Evolutionary conservation across 257 asterid species (phyloP), one percentile per base, ranked within the genome.

Genomic region (Leonotis leonurus): DNA sequence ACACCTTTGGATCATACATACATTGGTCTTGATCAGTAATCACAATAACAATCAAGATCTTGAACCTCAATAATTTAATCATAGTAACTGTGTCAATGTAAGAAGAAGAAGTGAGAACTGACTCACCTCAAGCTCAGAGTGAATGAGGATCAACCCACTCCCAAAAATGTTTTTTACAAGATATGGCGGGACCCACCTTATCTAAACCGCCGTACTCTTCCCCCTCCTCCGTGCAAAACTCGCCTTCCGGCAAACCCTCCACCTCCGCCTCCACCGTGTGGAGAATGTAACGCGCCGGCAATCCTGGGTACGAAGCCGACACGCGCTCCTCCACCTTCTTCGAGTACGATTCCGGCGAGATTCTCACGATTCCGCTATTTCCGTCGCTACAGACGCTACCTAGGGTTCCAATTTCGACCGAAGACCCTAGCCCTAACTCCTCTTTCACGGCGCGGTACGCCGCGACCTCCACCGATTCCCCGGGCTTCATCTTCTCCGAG

Each of bases 401-500:
- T 12, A 48, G 40, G 30, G 17, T 8, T 6, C 37, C 70, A 3
- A 22, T 16, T 13, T 56, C 43, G 4, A 82, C 46, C 7, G 80
- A 25, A 24, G 94, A 78, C 5, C 94, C 98, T 14, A 92, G 78
- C 11, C 97, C 98, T 20, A 92, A 69, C 78, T 92, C 98, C 77
- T 92, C 98, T 56, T 69, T 86, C 64, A 92, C 83, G 2, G 97
- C 98, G 16, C 98, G 81, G 45, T 43, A 52, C 37, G 78, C 93
- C 0, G 98, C 95, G 12, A 62, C 83, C 27, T 92, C 97, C 0
- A 88, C 87, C 1, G 86, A 79, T 62, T 92, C 98, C 0, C 85
- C 89, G 21, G 97, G 95, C 70, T 92, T 92, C 98, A 92, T 92
- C 60, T 92, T 92, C 83, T 92, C 98, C 4, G 97, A 88, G 11